These are phyloP conservation scores for Scalesia atractyloides DNA, from an alignment of 129 eudicot genomes.

Conservation along the genomic window DNA sequence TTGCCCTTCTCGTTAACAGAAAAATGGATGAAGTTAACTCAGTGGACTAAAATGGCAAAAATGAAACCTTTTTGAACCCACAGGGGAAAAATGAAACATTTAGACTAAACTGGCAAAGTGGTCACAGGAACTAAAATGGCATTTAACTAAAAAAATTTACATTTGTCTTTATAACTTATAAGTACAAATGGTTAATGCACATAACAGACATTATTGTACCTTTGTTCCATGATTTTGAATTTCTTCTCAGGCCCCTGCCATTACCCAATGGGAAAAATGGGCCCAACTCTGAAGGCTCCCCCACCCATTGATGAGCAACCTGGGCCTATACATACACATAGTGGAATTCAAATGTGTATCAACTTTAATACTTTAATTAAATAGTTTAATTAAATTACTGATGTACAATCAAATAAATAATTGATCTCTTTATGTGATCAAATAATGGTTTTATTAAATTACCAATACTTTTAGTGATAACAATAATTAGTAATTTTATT, in stretches of 20 bases:
- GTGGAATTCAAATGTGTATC: slow-evolving; percentile 16
- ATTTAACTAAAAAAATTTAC: too few species aligned
- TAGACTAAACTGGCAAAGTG: too few species aligned
- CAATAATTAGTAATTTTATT: too few species aligned
- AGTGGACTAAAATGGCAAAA: too few species aligned
- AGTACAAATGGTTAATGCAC: not conserved
- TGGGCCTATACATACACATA: slow-evolving; percentile 59
- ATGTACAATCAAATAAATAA: not conserved
- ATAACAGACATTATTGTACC: slow-evolving; percentile 36
- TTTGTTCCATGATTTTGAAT: slow-evolving; percentile 87
- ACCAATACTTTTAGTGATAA: too few species aligned
- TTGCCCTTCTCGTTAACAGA: too few species aligned
- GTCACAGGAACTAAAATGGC: too few species aligned
- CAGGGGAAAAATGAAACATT: too few species aligned
- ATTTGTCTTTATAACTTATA: not conserved
- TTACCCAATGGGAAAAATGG: slow-evolving; percentile 92
- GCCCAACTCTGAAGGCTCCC: slow-evolving; percentile 93
- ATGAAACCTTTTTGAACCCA: too few species aligned
- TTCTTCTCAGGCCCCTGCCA: slow-evolving; percentile 78
- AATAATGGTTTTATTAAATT: too few species aligned
- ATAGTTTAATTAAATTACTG: not conserved
- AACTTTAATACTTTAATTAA: not conserved
- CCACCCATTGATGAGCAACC: slow-evolving; percentile 99
- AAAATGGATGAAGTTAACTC: too few species aligned
- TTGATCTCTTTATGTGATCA: too few species aligned